Evolutionary conservation across 2,329 filamentous ascomycete species (phyloP), one percentile per base, ranked within the genome.

Genomic region (Colletotrichum spinosum): DNA sequence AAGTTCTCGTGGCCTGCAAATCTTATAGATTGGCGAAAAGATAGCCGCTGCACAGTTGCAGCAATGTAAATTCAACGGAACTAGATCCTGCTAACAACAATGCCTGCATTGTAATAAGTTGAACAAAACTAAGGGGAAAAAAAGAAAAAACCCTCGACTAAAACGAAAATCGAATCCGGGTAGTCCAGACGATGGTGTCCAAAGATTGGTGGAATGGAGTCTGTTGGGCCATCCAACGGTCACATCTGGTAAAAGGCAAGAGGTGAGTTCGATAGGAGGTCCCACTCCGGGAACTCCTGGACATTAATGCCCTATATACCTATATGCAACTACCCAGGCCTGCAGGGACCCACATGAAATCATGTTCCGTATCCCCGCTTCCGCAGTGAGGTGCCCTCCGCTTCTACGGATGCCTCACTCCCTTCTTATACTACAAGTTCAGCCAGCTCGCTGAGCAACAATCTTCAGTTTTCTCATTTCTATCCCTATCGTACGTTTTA

Each of bases 211-310:
- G 66, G 75, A 79, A 72, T 74, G 77, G 76, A 78, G 76, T 78
- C 72, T 76, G 70, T 66, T 78, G 76, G 76, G 76, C 77, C 70
- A 68, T 55, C 67, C 84, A 85, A 87, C 84, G 85, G 86, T 84
- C 85, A 87, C 86, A 86, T 88, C 86, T 88, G 86, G 86, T 88
- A 88, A 89, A 89, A 87, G 84, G 84, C 85, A 88, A 88, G 85
- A 86, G 84, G 84, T 86, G 84, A 84, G 84, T 88, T 87, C 84
- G 78, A 78, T 86, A 87, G 83, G 77, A 81, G 83, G 83, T 87
- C 83, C 83, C 84, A 86, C 84, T 86, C 85, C 84, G 81, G 72
- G 17, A 38, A 1, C 50, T 0, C 0, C 1, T 3, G 8, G 0
- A 1, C 1, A 10, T 34, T 37, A 39, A 1, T 4, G 10, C 0